Percentiles rank a stretch among this genome's conserved stretches.
These are phyloP conservation scores for Tylopilus sp. DNA, from an alignment of 768 basidiomycete genomes.

Conservation along the genomic window DNA sequence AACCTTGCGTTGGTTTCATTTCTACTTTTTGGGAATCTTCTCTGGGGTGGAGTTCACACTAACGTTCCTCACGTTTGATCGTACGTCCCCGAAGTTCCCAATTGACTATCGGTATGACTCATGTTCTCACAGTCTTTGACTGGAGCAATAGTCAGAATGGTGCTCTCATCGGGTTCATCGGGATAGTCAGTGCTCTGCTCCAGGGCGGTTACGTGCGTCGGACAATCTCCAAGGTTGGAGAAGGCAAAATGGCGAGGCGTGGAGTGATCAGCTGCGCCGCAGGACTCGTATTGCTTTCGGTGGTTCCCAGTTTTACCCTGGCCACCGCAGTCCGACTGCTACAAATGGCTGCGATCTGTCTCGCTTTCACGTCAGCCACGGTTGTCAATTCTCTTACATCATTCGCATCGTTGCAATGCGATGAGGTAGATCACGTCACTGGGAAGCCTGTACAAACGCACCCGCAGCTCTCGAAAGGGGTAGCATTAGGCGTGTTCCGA, in stretches of 20 bases:
- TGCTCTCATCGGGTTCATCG: slow-evolving; percentile 79
- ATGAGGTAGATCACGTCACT: slow-evolving; percentile 62
- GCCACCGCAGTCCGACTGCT: slow-evolving; percentile 50
- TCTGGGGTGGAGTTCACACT: slow-evolving; percentile 97
- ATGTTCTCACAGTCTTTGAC: slow-evolving; percentile 62
- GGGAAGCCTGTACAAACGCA: slow-evolving; percentile 55
- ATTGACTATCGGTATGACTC: background rate
- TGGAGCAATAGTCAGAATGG: slow-evolving; percentile 91
- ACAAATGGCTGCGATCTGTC: slow-evolving; percentile 70
- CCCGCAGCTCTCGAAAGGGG: slow-evolving; percentile 76
- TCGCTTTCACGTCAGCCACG: slow-evolving; percentile 94
- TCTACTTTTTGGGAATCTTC: slow-evolving; percentile 85
- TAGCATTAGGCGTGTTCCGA: slow-evolving; percentile 80
- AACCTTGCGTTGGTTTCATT: slow-evolving; percentile 66
- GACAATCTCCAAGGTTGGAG: slow-evolving; percentile 67
- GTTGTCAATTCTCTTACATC: slow-evolving; percentile 94
- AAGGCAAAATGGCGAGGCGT: slow-evolving; percentile 77
- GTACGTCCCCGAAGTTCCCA: slow-evolving; percentile 42
- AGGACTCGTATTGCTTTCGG: slow-evolving; percentile 67
- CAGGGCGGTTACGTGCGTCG: slow-evolving; percentile 96
- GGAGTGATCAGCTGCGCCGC: slow-evolving; percentile 73
- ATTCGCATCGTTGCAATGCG: slow-evolving; percentile 86
- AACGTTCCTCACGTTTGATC: slow-evolving; percentile 89
- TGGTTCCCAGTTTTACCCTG: slow-evolving; percentile 57
- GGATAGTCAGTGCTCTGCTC: slow-evolving; percentile 82